These are phyloP conservation scores for Heliocybe sulcata DNA, from an alignment of 1,284 basidiomycete species.

Conservation along the genomic window DNA sequence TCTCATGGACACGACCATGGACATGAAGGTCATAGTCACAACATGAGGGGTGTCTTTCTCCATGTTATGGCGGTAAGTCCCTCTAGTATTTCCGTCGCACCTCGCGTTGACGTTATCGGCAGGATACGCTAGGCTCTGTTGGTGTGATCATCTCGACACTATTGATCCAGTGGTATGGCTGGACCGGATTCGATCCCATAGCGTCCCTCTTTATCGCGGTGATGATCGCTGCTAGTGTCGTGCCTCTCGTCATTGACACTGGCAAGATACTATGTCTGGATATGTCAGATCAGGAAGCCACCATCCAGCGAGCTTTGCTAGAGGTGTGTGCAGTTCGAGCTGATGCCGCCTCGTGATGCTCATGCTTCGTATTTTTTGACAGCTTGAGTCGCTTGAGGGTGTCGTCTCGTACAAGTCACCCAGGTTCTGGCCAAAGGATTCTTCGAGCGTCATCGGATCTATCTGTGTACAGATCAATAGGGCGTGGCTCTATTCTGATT, in stretches of 20 bases:
- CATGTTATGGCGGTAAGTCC: slow-evolving; percentile 84
- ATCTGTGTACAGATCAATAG: slow-evolving; percentile 80
- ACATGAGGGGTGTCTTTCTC: slow-evolving; percentile 99
- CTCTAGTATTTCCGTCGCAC: too few relatives aligned
- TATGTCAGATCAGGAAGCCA: slow-evolving; percentile 60
- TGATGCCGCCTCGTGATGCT: too few relatives aligned
- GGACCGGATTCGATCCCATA: slow-evolving; percentile 99
- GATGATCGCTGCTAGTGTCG: slow-evolving; percentile 91
- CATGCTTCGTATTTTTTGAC: slow-evolving; percentile 9
- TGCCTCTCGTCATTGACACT: slow-evolving; percentile 92
- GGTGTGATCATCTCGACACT: slow-evolving; percentile 99
- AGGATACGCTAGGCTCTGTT: slow-evolving; percentile 89
- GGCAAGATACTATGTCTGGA: slow-evolving; percentile 88
- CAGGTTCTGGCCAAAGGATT: slow-evolving; percentile 96
- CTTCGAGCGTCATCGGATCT: slow-evolving; percentile 78
- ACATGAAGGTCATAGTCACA: slow-evolving; percentile 88
- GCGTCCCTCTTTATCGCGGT: slow-evolving; percentile 96
- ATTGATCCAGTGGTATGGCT: slow-evolving; percentile 95
- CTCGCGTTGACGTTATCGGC: too few relatives aligned
- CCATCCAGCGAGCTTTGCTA: slow-evolving; percentile 66
- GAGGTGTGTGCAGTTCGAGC: slow-evolving; percentile 57
- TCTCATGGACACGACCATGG: slow-evolving; percentile 36
- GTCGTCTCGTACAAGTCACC: slow-evolving; percentile 76
- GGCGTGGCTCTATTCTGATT: slow-evolving; percentile 48
- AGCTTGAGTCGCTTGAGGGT: slow-evolving; percentile 66